phyloP scores from a whole-genome alignment of 176 grass and related monocot genomes.

The Thinopyrum elongatum region DNA sequence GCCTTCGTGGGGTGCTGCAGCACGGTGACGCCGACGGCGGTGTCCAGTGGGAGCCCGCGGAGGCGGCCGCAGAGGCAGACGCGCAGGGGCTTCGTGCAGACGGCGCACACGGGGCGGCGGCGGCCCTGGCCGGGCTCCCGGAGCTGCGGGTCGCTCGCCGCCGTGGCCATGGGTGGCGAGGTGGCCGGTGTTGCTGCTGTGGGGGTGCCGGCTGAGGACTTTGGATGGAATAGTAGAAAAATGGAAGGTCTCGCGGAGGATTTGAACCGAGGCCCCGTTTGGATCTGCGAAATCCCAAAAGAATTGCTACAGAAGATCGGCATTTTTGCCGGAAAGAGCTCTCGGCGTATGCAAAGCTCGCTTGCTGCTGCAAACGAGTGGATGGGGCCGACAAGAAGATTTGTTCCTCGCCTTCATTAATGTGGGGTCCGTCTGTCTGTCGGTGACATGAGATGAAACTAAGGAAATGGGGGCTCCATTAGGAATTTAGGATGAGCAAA shows the following conservation, averaged over 20 bases:
- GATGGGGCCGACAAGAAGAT: neutral
- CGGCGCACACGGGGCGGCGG: slow-evolving; percentile 54
- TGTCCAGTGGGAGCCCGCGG: slow-evolving; percentile 73
- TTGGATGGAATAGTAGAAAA: neutral
- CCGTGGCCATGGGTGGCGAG: slow-evolving; percentile 30
- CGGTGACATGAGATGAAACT: neutral
- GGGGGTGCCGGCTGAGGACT: neutral
- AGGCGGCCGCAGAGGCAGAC: slow-evolving; percentile 82
- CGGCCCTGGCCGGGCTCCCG: slow-evolving; percentile 19
- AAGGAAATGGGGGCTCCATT: too few species aligned
- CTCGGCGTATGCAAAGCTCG: neutral
- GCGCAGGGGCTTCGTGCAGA: slow-evolving; percentile 63
- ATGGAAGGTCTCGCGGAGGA: too few species aligned
- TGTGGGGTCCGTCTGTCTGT: neutral
- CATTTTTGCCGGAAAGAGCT: neutral
- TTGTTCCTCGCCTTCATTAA: neutral
- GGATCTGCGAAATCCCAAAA: neutral
- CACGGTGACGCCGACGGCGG: slow-evolving; percentile 62
- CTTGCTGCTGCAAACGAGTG: neutral
- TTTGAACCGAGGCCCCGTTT: neutral
- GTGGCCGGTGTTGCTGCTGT: neutral
- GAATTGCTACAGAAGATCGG: neutral
- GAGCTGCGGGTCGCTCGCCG: slow-evolving; percentile 13
- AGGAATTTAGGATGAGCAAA: too few species aligned
- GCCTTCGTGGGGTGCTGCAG: slow-evolving; percentile 79